A percentile compares a stretch with the other conserved stretches of the same genome.
phyloP scores from a whole-genome alignment of 192 early-diverging fungal genomes.

The Jimgerdemannia lactiflua region DNA sequence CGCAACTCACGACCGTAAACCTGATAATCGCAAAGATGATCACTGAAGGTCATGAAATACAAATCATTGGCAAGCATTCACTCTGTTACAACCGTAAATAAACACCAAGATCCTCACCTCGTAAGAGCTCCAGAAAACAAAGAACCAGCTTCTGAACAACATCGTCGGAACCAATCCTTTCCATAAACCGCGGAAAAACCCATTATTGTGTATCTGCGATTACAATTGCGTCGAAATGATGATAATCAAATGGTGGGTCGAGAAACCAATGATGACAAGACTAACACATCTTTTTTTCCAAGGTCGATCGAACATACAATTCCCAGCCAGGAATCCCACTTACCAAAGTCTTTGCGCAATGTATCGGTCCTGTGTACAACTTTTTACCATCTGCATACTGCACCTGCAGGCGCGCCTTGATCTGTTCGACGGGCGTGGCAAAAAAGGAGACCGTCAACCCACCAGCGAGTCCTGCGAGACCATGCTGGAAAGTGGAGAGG shows the following conservation, averaged over 20 bases:
- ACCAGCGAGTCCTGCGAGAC: slow-evolving; percentile 64
- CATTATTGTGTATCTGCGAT: slow-evolving; percentile 66
- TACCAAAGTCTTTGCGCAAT: slow-evolving; percentile 76
- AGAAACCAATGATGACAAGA: background rate
- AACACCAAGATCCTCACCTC: slow-evolving; percentile 29
- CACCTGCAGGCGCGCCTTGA: slow-evolving; percentile 70
- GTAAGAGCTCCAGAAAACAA: slow-evolving; percentile 70
- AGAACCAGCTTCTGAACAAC: slow-evolving; percentile 82
- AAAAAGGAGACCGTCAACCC: slow-evolving; percentile 79
- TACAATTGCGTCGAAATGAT: background rate
- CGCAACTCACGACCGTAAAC: slow-evolving; percentile 52
- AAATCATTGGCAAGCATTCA: slow-evolving; percentile 1
- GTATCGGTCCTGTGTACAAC: slow-evolving; percentile 82
- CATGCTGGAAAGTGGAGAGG: slow-evolving; percentile 67
- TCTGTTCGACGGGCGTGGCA: slow-evolving; percentile 76
- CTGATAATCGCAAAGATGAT: slow-evolving; percentile 19
- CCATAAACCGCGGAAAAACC: slow-evolving; percentile 70
- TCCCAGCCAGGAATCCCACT: background rate
- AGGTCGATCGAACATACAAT: background rate
- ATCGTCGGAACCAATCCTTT: slow-evolving; percentile 84
- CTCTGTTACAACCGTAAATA: background rate
- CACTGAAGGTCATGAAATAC: background rate
- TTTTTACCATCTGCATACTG: slow-evolving; percentile 68
- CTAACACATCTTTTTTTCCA: background rate
- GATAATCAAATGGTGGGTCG: background rate